Base-by-base conservation (phyloP, 352 stramenopile species). In the Globisporangium okanoganense region DNA sequence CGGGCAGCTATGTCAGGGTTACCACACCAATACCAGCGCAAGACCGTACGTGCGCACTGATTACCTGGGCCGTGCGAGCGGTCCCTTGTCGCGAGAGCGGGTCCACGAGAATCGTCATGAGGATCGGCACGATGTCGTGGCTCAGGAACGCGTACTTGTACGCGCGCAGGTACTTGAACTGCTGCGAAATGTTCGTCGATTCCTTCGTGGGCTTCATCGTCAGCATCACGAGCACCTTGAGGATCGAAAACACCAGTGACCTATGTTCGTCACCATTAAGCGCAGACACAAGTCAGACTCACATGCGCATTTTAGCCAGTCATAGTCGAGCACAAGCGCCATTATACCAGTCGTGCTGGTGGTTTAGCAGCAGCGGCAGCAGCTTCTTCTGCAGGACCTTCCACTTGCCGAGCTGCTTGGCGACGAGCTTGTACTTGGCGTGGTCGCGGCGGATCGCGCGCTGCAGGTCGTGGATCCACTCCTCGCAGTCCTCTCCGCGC, bases 161-260 rank as follows among this genome's bases (percentile, higher is more conserved):
- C 31, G 78, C 76, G 27, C 84, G 67, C 10, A 96, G 62, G 59
- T 91, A 93, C 69, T 82, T 82, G 36, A 94, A 65, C 56, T 96
- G 85, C 56, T 92, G 72, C 8, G 82, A 78, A 31, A 94, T 76
- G 57, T 94, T 88, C 44, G 75, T 88, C 35, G 85, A 94, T 47
- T 95, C 84, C 24, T 75, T 76, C 4, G 82, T 57, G 1, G 86
- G 87, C 47, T 90, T 90, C 85, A 92, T 96, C 2, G 87, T 96
- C 38, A 96, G 74, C 87, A 96, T 95, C 25, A 95, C 86, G 40
- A 96, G 79, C 58, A 96, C 85, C 62, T 96, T 96, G 18, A 95
- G 69, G 60, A 96, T 90, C 29, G 87, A 95, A 48, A 95, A 92
- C 13, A 93, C 83, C n/a, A 96, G 75, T 41, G 69, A 71, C 79